A percentile compares a stretch with the other conserved stretches of the same genome.
Conservation (phyloP, 345 rosid genomes). For the Populus pruinosa region DNA sequence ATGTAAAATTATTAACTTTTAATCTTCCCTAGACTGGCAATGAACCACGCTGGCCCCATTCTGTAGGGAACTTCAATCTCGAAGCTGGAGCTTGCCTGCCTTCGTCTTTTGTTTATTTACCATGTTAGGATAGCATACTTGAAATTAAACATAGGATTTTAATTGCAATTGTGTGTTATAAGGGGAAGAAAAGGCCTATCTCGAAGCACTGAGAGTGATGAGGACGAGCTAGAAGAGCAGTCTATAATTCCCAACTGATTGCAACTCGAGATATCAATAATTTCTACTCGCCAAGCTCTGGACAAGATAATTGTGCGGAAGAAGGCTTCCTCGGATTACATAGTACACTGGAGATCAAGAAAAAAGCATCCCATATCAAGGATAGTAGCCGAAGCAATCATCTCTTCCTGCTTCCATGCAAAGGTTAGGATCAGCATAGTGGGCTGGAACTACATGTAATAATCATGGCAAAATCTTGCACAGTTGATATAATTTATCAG, state of each 20-base stretch:
- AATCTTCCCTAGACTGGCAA: neutral
- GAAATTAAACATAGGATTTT: neutral
- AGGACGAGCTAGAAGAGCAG: neutral
- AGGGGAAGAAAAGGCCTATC: slow-evolving; percentile 31
- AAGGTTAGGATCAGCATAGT: neutral
- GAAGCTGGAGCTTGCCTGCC: neutral
- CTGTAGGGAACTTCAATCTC: neutral
- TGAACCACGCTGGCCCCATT: neutral
- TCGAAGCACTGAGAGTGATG: slow-evolving; percentile 8
- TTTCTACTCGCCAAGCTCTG: neutral
- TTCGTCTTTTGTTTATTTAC: neutral
- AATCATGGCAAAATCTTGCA: neutral
- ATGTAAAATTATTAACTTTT: neutral
- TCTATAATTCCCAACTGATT: neutral
- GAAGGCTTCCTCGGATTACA: neutral
- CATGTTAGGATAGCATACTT: neutral
- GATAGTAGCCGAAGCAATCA: no score
- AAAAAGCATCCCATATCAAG: neutral
- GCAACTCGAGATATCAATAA: neutral
- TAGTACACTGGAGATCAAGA: neutral
- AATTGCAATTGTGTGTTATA: slow-evolving; percentile 5
- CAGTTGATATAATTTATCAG: neutral
- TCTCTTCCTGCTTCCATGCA: neutral
- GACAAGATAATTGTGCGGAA: neutral
- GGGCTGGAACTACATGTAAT: neutral